A percentile compares a stretch with the other conserved stretches of the same genome.
These are phyloP conservation scores for Lasiodiplodia theobromae DNA, from an alignment of 2,329 filamentous ascomycete species.

Conservation along the genomic window DNA sequence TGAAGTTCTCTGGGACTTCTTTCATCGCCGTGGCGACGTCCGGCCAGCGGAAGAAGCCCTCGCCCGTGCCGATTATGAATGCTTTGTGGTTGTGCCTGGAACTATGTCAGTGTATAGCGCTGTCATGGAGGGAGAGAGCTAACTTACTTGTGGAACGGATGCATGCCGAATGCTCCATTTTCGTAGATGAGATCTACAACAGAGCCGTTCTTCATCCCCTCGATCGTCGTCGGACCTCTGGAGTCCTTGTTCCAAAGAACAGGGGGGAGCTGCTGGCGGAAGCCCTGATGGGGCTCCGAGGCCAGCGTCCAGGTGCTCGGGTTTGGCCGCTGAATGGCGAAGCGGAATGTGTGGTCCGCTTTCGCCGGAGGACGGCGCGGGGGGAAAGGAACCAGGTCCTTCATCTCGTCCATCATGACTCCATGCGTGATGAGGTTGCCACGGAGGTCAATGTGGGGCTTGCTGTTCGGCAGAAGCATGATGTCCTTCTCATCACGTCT, in stretches of 20 bases:
- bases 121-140: too few relatives aligned
- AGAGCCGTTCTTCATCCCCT: slow-evolving; percentile 25
- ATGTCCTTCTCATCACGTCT: slow-evolving; percentile 29
- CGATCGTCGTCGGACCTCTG: not conserved
- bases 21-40: slow-evolving; percentile 61
- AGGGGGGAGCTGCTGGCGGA: not conserved
- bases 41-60: slow-evolving; percentile 57
- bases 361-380: slow-evolving; percentile 44
- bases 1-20: slow-evolving; percentile 59
- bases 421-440: slow-evolving; percentile 52
- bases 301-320: slow-evolving; percentile 1
- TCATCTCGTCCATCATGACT: slow-evolving; percentile 52
- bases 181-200: slow-evolving; percentile 6
- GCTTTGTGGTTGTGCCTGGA: slow-evolving; percentile 70
- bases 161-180: slow-evolving; percentile 34
- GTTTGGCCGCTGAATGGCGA: slow-evolving; percentile 35
- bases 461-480: slow-evolving; percentile 32
- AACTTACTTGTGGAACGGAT: slow-evolving; percentile 47
- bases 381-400: slow-evolving; percentile 56
- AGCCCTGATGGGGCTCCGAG: not conserved
- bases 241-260: slow-evolving; percentile 6
- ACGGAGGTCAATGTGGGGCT: slow-evolving; percentile 58
- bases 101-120: too few relatives aligned
- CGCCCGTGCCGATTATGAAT: slow-evolving; percentile 62
- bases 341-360: slow-evolving; percentile 56